Base-by-base conservation (phyloP, 768 basidiomycete species). In the Leccinum longicurvipes region DNA sequence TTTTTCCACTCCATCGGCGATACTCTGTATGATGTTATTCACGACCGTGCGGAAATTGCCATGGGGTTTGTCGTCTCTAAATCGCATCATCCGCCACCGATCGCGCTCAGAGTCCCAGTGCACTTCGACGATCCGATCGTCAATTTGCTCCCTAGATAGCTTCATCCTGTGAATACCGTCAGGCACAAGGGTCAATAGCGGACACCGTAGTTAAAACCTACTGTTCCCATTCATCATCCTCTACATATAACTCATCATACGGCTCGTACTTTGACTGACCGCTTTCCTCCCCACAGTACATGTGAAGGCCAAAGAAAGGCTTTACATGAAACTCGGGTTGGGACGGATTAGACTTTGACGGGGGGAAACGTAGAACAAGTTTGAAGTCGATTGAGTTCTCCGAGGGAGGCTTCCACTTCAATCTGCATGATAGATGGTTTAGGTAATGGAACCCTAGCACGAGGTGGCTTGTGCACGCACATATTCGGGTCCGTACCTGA, bases 351-450 rank as follows among this genome's bases (percentile, higher is more conserved):
- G 74, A 73, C 15, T 69, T 67, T 4, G 73, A 70, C 1, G 93
- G 83, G 1, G 96, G 94, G 70, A 98, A 99, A 29, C 93, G 87
- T n/a, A 99, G 76, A 48, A 94, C 82, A 27, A 98, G 86, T 70
- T 93, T 93, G 78, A 99, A 98, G 72, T 99, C 97, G 64, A 98
- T 88, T 2, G 94, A 95, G 69, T 99, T 99, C 68, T 98, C 96
- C 2, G 89, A 91, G 0, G 97, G 94, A 1, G 95, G 94, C 72
- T 99, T 99, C 97, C 97, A 99, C 73, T 99, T 99, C 66, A 99
- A 72, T 60, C 96, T 98, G 39, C 51, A 31, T 17, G 47, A 60
- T 23, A 29, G 11, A 58, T 57, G 31, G 32, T 53, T 50, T 62
- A 36, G 28, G 17, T 19, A 48, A 42, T 46, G 32, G 50, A 25